Conservation (phyloP, 1,284 basidiomycete genomes). For the Paramarasmius palmivorus region DNA sequence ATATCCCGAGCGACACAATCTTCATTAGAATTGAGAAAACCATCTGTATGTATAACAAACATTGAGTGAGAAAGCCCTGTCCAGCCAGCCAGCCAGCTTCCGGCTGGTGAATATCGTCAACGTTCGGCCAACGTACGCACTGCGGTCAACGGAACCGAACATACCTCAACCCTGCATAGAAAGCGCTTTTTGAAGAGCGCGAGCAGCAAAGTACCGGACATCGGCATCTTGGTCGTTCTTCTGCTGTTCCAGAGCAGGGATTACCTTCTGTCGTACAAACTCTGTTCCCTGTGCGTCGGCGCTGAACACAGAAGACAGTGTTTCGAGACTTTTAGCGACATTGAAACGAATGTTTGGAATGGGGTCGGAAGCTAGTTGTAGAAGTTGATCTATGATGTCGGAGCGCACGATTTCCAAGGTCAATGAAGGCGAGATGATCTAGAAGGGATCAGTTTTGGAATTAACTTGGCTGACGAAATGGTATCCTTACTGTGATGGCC, state of each 20-base stretch:
- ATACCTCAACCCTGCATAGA: slow-evolving; percentile 9
- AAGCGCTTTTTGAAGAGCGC: slow-evolving; percentile 64
- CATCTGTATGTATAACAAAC: slow-evolving; percentile 3
- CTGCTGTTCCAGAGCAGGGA: slow-evolving; percentile 85
- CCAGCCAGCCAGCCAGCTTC: background rate
- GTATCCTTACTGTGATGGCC: slow-evolving; percentile 84
- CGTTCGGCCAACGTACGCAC: too few species aligned
- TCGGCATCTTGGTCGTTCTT: slow-evolving; percentile 94
- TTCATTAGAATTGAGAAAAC: background rate
- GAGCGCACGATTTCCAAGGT: slow-evolving; percentile 83
- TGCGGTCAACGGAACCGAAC: background rate
- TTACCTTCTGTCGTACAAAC: slow-evolving; percentile 73
- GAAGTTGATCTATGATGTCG: slow-evolving; percentile 85
- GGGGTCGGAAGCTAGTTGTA: slow-evolving; percentile 85
- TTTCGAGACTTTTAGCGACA: slow-evolving; percentile 93
- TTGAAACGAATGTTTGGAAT: slow-evolving; percentile 99
- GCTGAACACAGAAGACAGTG: slow-evolving; percentile 75
- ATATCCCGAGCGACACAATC: background rate
- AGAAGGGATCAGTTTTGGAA: slow-evolving; percentile 13
- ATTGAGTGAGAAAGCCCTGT: background rate
- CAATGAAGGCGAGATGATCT: slow-evolving; percentile 96
- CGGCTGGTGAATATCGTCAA: background rate
- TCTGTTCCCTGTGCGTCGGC: slow-evolving; percentile 71
- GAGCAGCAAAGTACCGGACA: slow-evolving; percentile 84
- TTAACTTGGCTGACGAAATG: slow-evolving; percentile 11